Base-by-base conservation (phyloP, 2,329 filamentous ascomycete species). In the Arthroderma sp. region DNA sequence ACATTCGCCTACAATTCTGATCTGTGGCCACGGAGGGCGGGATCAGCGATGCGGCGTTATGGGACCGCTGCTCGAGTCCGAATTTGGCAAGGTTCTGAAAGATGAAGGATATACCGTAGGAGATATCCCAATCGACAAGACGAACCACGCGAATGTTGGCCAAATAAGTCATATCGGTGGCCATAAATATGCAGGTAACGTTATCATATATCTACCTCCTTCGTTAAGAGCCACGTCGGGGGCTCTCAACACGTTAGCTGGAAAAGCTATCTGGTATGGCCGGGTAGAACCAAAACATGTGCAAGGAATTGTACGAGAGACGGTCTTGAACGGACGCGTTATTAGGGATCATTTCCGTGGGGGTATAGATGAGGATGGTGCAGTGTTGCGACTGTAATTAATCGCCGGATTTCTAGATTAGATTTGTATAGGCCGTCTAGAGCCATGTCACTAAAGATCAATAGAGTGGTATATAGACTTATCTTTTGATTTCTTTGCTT, bases 111-210 rank as follows among this genome's bases (percentile, higher is more conserved):
- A 67, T 28, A 60, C 61, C 7, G 58, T 60, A 19, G 43, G 41
- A 7, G 58, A 57, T 1, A 60, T 56, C 23, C 60, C 54, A 1
- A 58, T 70, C 15, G 72, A 73, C 56, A 64, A 56, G 13, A 63
- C 63, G 0, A 61, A 61, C 0, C 67, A 70, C 61, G 71, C 71
- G 9, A 72, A 75, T 60, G 63, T 76, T 56, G 74, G 70, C 4
- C 63, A 70, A 52, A 74, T 96, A 66, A 91, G 85, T 63, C 91
- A 97, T 68, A 85, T 96, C 13, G 91, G 91, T 21, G 91, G 91
- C 0, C 91, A 97, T 76, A 95, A 95, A 76, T 97, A 93, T 74
- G 86, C 86, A 38, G 91, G 91, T 41, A 97, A 97, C 67, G 83
- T 96, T 63, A 87, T 97, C 75, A 77, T 97, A 0, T 97, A 97